Base-by-base conservation (phyloP, 2,329 filamentous ascomycete species). In the Bretziella fagacearum region DNA sequence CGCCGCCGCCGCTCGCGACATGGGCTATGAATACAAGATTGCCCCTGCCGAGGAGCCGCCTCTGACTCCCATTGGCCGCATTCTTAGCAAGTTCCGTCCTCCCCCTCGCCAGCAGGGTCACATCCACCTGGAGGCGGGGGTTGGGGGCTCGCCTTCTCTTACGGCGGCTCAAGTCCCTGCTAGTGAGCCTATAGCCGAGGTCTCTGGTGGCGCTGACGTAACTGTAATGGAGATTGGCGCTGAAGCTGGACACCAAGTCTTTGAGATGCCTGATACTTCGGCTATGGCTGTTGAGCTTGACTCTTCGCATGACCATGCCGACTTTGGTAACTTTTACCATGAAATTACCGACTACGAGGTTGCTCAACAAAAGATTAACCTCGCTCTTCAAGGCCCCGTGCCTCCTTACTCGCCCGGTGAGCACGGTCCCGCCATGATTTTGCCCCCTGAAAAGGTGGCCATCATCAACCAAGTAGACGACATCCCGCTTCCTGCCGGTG, bases 301-400 rank as follows among this genome's bases (percentile, higher is more conserved):
- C 11, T 61, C 60, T 10, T 63, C 64, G 1, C 63, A 63, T 0
- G 63, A 67, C 22, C 15, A 23, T 6, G 41, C 43, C 15, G 33
- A 27, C 13, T 52, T 68, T 4, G 63, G 63, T 1, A 37, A 44
- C 3, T 63, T 61, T 1, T 62, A 63, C 26, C 58, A 63, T 2
- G 59, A 59, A 17, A 49, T 68, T 29, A 68, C 62, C 35, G 60
- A 66, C 1, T 77, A 76, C 51, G 70, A 77, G 49, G 53, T 64
- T 10, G 67, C 68, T 0, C 61, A 65, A 50, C 62, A 64, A 48
- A 74, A 71, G 55, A 55, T 74, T 25, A 68, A 71, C 13, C 62
- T 64, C 40, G 68, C 72, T 50, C 62, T 71, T 23, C 65, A 67
- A 51, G 67, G 69, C 0, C 66, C 68, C 1, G 64, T 69, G 4